A percentile compares a stretch with the other conserved stretches of the same genome.
phyloP scores from a whole-genome alignment of 805 yeast genomes.

The Wickerhamiella brachini region DNA sequence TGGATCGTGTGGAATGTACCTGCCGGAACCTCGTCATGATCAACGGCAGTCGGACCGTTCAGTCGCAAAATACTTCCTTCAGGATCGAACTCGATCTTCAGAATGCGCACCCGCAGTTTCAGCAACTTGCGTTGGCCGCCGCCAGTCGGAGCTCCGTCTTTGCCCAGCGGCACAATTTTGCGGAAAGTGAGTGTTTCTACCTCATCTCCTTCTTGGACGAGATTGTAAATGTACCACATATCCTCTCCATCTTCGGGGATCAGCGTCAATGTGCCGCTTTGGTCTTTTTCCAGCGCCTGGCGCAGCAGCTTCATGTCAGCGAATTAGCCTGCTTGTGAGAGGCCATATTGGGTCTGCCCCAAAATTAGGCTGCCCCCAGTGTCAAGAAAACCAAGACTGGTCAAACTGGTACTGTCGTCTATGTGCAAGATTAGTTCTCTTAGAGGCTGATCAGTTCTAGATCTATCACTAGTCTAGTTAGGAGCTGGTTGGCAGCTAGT shows the following conservation, averaged over 20 bases:
- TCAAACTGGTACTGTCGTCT: no score
- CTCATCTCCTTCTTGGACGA: conserved; percentile 64
- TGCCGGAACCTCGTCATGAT: conserved; percentile 62
- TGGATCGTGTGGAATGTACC: conserved; percentile 85
- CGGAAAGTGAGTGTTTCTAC: conserved; percentile 56
- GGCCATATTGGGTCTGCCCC: neutral
- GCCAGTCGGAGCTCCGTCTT: conserved; percentile 24
- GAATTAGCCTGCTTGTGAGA: neutral
- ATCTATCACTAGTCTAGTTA: no score
- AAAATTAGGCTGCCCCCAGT: no score
- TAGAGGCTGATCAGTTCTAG: no score
- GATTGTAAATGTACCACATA: conserved; percentile 74
- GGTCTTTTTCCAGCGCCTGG: conserved; percentile 40
- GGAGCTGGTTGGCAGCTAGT: no score
- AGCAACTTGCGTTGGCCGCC: conserved; percentile 42
- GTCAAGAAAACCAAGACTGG: no score
- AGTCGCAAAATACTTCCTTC: conserved; percentile 63
- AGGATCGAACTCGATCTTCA: conserved; percentile 65
- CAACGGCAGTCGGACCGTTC: conserved; percentile 54
- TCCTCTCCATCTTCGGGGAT: conserved; percentile 85
- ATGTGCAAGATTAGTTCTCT: no score
- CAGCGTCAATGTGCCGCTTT: conserved; percentile 50
- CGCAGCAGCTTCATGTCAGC: conserved; percentile 41
- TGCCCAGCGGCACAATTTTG: conserved; percentile 34
- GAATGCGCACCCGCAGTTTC: conserved; percentile 45